Conservation (phyloP, 2,329 filamentous ascomycete genomes). For the Neurospora crassa region DNA sequence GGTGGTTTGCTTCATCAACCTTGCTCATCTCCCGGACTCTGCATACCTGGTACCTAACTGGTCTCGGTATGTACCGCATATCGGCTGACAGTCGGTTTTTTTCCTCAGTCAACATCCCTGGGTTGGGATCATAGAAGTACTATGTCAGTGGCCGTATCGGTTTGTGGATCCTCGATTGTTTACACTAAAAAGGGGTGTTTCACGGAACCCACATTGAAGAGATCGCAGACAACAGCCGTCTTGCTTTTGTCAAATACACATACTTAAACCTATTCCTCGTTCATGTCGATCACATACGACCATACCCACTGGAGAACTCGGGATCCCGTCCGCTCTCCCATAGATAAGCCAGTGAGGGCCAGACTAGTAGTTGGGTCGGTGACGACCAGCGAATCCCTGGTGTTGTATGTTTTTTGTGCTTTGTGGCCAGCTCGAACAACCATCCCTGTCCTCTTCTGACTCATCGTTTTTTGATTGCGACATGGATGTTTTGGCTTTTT, state of each 20-base stretch:
- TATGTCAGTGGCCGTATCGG: not conserved
- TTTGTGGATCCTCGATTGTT: not conserved
- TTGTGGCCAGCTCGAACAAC: not conserved
- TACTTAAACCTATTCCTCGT: not conserved
- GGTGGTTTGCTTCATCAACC: slow-evolving; percentile 5
- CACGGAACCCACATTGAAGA: not conserved
- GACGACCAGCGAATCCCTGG: not conserved
- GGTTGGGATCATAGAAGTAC: not conserved
- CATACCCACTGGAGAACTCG: not conserved
- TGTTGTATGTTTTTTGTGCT: not conserved
- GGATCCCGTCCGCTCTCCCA: not conserved
- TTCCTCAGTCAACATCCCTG: not conserved
- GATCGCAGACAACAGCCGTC: not conserved
- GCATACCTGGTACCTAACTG: not conserved
- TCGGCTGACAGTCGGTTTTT: not conserved
- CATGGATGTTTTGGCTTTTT: not conserved
- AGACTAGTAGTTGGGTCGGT: not conserved
- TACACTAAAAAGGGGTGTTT: not conserved
- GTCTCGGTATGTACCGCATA: not conserved
- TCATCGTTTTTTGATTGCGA: not conserved
- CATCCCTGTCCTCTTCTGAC: not conserved
- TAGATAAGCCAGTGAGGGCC: too few species aligned
- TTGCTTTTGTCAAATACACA: not conserved
- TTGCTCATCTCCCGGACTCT: slow-evolving; percentile 1
- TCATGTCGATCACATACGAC: not conserved